Percentiles rank a stretch among this genome's conserved stretches.
These are phyloP conservation scores for Diaporthe ilicicola DNA, from an alignment of 2,329 filamentous ascomycete genomes.

Conservation along the genomic window DNA sequence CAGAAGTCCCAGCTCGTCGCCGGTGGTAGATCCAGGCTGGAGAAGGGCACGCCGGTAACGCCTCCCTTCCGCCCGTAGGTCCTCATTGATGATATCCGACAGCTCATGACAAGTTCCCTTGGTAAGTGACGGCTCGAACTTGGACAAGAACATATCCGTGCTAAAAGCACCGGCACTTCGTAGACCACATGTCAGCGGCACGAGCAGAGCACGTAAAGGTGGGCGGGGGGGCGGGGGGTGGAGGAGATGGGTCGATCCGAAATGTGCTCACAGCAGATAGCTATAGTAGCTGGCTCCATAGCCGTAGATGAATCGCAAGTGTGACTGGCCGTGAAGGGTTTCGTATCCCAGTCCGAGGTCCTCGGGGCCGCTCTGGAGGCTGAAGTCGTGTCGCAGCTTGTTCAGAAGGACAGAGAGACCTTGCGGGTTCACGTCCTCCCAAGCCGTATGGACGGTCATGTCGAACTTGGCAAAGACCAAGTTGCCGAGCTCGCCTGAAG, in stretches of 20 bases:
- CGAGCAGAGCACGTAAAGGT: too few relatives aligned
- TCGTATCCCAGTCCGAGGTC: neutral
- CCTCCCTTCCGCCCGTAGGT: neutral
- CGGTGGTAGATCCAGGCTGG: neutral
- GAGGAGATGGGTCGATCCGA: too few relatives aligned
- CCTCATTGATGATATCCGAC: neutral
- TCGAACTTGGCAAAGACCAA: neutral
- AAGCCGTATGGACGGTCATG: neutral
- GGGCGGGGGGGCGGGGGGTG: too few relatives aligned
- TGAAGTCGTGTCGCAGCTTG: neutral
- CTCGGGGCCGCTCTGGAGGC: neutral
- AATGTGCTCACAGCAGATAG: neutral
- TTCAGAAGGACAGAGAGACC: neutral
- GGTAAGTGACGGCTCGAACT: neutral
- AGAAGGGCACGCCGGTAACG: neutral
- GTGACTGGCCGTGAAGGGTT: neutral
- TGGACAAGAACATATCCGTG: neutral
- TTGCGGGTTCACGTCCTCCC: neutral
- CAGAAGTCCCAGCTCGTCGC: neutral
- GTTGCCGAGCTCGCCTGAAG: neutral
- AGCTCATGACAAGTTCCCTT: neutral
- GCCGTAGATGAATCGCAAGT: neutral
- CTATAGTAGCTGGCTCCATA: conserved; percentile 1
- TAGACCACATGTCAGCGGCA: neutral
- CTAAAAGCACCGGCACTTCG: neutral